Base-by-base conservation (phyloP, 1,139 yeast species). In the Lodderomyces theae region DNA sequence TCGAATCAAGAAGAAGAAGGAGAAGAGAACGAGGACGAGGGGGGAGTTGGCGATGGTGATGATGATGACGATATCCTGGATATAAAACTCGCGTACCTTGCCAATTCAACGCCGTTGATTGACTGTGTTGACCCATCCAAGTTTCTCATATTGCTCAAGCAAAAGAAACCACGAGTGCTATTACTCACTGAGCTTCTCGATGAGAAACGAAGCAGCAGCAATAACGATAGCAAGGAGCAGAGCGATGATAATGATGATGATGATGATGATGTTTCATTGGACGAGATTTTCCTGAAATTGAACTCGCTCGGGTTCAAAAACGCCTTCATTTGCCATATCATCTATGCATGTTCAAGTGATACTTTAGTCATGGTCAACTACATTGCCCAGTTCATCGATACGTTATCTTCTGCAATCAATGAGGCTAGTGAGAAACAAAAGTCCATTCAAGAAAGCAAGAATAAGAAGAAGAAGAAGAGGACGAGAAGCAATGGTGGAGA, bases 331-430 rank as follows among this genome's bases (percentile, higher is more conserved):
- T 48, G 61, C 9, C 72, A 66, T 45, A 50, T 62, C 4, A 45
- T 66, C 16, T 60, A 52, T 53, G 44, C 60, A 22, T 52, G 64
- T 6, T 51, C 53, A 40, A 63, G 58, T 13, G 57, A 60, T 4
- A 30, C 35, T 12, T 15, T 22, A n/a, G 34, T 33, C 10, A 34
- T 33, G 26, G 11, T 34, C n/a, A 26, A 32, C 21, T 38, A 25
- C 19, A 37, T 37, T 16, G n/a, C 22, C 7, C 22, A 32, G 10
- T 35, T 35, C 28, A 21, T 32, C 11, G 18, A 18, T 6, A n/a
- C 25, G 10, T 19, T 32, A 32, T 15, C 16, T 25, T 16, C 17
- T 5, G 32, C 16, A 26, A 25, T 28, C 5, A 15, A 9, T 11
- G 19, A 35, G 17, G 25, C 6, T 9, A n/a, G n/a, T n/a, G n/a